Base-by-base conservation (phyloP, 2,329 filamentous ascomycete species). In the Hypoxylon sp. region DNA sequence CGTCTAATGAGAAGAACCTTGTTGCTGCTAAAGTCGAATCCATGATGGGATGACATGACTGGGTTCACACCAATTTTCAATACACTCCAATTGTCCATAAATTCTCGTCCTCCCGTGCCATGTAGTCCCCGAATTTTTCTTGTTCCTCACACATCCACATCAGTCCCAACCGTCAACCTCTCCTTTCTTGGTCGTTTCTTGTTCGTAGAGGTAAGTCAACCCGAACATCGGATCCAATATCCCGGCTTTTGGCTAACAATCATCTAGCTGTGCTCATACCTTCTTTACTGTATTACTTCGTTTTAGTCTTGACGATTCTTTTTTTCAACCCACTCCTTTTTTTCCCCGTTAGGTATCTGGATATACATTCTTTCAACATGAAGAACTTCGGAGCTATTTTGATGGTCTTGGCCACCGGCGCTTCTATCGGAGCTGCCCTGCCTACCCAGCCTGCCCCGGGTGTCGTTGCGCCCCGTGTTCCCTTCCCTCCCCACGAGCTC, bases 301-400 rank as follows among this genome's bases (percentile, higher is more conserved):
- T 57, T 43, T 43, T 37, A 53, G n/a, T n/a, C 53, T 57, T 47
- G 44, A 60, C 45, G 36, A 48, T 23, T 47, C n/a, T n/a, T 58
- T 34, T 38, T 16, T 55, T 57, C 47, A 40, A 45, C 47, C 49
- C 49, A 45, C 31, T 59, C 56, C 45, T 60, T 47, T 38, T 38
- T 46, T 57, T n/a, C n/a, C 30, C 42, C 41, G 38, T 52, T 50
- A 43, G 31, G 51, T 57, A 32, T 50, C 52, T 57, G 51, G 50
- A 42, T 49, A 55, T 57, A 55, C 53, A 51, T 42, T 49, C 53
- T 45, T 55, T 59, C 69, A 73, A 60, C 50, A 75, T 74, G 72
- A 75, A 73, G 67, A 71, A 69, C 62, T 64, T 73, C 57, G 66
- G 65, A 57, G 63, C 69, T 52, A 66, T 73, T 57, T 51, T 74